A percentile compares a stretch with the other conserved stretches of the same genome.
phyloP scores from a whole-genome alignment of 2,329 filamentous ascomycete species.

The Anthostomella pinea region DNA sequence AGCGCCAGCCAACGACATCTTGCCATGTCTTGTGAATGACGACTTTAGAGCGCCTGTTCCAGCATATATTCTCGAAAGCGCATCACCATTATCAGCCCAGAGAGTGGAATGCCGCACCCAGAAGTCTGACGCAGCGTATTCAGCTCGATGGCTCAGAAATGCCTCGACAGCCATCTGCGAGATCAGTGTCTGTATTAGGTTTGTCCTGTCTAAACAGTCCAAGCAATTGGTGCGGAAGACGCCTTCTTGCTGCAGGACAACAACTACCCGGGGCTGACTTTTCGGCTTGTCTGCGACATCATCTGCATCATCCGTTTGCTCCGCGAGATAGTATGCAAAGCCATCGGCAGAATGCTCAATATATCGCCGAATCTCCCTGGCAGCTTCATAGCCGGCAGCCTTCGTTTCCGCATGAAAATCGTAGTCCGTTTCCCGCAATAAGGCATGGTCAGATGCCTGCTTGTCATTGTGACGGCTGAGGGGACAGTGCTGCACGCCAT shows the following conservation, averaged over 20 bases:
- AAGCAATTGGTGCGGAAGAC: conserved; percentile 94
- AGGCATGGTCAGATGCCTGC: conserved; percentile 63
- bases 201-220: conserved; percentile 93
- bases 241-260: conserved; percentile 89
- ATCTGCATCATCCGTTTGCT: conserved; percentile 60
- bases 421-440: conserved; percentile 81
- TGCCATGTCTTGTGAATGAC: conserved; percentile 89
- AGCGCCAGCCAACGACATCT: conserved; percentile 91
- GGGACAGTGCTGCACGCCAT: conserved; percentile 72
- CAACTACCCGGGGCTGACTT: conserved; percentile 49
- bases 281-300: conserved; percentile 37
- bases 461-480: conserved; percentile 60
- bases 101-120: conserved; percentile 89
- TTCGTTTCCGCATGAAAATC: conserved; percentile 96
- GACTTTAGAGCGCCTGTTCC: conserved; percentile 94
- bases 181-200: conserved; percentile 92
- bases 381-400: conserved; percentile 85
- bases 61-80: conserved; percentile 90
- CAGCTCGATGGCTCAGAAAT: conserved; percentile 72
- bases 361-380: conserved; percentile 75
- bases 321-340: conserved; percentile 89
- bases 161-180: conserved; percentile 88
- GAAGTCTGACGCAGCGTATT: conserved; percentile 73
- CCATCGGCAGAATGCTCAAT: conserved; percentile 77
- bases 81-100: conserved; percentile 97